Evolutionary conservation across 306 rosid genomes (phyloP), one percentile per base, ranked within the genome.

Genomic region (Ziziphus jujuba): DNA sequence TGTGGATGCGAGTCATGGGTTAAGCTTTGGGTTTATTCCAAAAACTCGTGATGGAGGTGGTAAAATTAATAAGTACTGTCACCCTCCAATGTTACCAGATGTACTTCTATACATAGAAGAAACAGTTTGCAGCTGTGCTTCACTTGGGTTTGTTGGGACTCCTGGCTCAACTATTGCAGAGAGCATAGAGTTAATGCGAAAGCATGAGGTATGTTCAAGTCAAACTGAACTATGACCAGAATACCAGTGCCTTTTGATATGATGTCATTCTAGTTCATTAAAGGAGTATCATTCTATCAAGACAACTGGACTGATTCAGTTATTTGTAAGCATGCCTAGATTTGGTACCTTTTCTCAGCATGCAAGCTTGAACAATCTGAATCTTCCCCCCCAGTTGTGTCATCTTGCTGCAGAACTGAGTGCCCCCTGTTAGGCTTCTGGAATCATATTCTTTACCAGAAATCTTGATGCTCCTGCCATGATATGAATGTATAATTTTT

Each of bases 131-230:
- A 84, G 93, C 73, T 87, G 93, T 67, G 91, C 93, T 43, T 74
- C 96, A 8, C 93, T 87, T 70, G 98, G 96, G 78, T 90, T 92
- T 80, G 81, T 87, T 45, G 98, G 97, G 65, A 92, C 97, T 53
- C 77, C 81, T 21, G 96, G 98, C 23, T 90, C 97, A 61, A 90
- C 98, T 20, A 87, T 92, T 72, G 87, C 97, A 1, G 90, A 86
- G 55, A 84, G 91, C 59, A 75, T 92, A 59, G 90, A 92, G 73
- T 82, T 80, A 56, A 78, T 90, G 93, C 78, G 90, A 75, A 87
- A 78, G 49, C 75, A 52, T 71, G 83, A 84, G 73, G 63, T 63
- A 35, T 74, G 90, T 72, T 80, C 70, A 49, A 52, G 54, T 59
- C 67, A 49, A 57, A 76, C 63, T 11, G 10, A 58, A 34, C 33